Conservation (phyloP, 139 green algal species). For the Volvox reticuliferus region DNA sequence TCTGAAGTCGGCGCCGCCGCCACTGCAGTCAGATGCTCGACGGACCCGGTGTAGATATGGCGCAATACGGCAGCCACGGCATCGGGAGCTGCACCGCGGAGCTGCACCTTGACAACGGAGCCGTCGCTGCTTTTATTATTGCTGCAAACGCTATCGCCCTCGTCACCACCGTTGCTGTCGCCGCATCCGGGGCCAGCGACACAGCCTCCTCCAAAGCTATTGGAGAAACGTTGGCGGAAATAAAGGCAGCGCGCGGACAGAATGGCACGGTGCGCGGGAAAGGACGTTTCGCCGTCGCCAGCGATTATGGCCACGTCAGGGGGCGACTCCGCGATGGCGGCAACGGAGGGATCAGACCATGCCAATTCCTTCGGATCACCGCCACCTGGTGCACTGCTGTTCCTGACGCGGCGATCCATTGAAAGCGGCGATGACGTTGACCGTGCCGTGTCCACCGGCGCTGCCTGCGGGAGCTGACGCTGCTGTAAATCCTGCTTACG, state of each 20-base stretch:
- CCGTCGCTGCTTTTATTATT: not conserved
- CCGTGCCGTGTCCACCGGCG: not conserved
- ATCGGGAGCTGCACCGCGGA: not conserved
- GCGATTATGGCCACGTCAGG: not conserved
- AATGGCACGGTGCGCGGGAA: constrained; percentile 31
- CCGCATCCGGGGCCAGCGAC: no score
- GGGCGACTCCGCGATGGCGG: not conserved
- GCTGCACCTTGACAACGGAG: not conserved
- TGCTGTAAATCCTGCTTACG: not conserved
- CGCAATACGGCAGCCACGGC: not conserved
- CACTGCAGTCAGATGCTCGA: not conserved
- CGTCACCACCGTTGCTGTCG: not conserved
- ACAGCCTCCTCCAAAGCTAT: no score
- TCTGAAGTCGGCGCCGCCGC: not conserved
- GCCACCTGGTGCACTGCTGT: not conserved
- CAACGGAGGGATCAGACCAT: not conserved
- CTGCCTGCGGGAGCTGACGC: not conserved
- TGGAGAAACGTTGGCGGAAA: not conserved
- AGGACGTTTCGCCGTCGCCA: not conserved
- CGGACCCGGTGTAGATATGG: not conserved
- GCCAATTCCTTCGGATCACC: not conserved
- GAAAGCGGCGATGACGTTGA: not conserved
- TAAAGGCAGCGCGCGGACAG: constrained; percentile 30
- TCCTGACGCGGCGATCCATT: not conserved
- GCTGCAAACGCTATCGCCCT: not conserved